A percentile compares a stretch with the other conserved stretches of the same genome.
phyloP scores from a whole-genome alignment of 2,329 filamentous ascomycete species.

The Rhinocladiella mackenziei region DNA sequence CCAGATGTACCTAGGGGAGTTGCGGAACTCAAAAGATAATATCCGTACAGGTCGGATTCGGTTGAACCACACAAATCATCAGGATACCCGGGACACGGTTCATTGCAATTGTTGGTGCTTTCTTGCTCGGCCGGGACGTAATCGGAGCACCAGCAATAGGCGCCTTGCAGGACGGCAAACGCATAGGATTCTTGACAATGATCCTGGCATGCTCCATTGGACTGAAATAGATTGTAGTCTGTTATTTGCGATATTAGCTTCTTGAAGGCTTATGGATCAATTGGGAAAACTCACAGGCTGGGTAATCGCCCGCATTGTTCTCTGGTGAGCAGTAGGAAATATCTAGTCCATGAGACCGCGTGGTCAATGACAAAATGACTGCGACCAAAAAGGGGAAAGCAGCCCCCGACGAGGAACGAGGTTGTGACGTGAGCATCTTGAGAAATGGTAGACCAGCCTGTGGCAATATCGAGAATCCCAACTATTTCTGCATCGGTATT shows the following conservation, averaged over 20 bases:
- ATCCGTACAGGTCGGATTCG: slow-evolving; percentile 40
- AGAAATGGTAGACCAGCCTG: slow-evolving; percentile 3
- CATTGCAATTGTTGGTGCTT: slow-evolving; percentile 37
- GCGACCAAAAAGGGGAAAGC: slow-evolving; percentile 3
- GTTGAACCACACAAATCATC: slow-evolving; percentile 44
- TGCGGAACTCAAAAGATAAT: slow-evolving; percentile 36
- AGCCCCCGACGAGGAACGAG: slow-evolving; percentile 4
- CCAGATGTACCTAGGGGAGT: slow-evolving; percentile 26
- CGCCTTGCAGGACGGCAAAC: slow-evolving; percentile 45
- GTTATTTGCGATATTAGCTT: slow-evolving; percentile 14
- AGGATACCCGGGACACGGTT: slow-evolving; percentile 46
- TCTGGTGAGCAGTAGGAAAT: slow-evolving; percentile 42
- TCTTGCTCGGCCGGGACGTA: slow-evolving; percentile 40
- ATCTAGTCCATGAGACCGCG: slow-evolving; percentile 23
- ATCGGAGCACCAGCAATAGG: slow-evolving; percentile 49
- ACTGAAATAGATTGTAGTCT: slow-evolving; percentile 43
- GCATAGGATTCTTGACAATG: slow-evolving; percentile 43
- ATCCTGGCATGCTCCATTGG: slow-evolving; percentile 42
- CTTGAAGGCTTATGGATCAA: background rate
- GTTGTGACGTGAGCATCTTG: slow-evolving; percentile 13
- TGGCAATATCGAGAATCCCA: slow-evolving; percentile 11
- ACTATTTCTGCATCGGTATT: slow-evolving; percentile 17
- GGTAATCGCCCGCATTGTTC: slow-evolving; percentile 42
- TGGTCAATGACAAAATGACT: slow-evolving; percentile 9
- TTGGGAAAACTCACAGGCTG: slow-evolving; percentile 34